Evolutionary conservation across 1,284 basidiomycete species (phyloP), one percentile per base, ranked within the genome.

Genomic region (Agaricales sp.): DNA sequence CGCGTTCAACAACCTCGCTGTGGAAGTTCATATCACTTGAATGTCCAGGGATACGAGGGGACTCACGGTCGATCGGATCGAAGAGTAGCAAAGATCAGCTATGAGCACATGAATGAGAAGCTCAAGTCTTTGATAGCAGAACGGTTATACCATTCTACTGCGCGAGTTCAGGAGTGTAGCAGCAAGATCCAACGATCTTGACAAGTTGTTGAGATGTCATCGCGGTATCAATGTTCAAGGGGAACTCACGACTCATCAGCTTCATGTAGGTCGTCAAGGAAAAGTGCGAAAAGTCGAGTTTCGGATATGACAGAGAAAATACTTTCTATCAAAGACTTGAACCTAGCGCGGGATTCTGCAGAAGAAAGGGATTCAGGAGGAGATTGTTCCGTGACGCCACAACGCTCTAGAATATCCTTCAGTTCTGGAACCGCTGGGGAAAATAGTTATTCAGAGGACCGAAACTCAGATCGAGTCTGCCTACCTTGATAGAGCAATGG

Each of bases 231-330:
- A 47, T 16, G 19, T 16, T n/a, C n/a, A n/a, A n/a, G 16, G 14
- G 46, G 46, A 51, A 67, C 69, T 59, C 52, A 82, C 75, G 80
- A 80, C 52, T 79, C 75, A 56, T 83, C 78, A 4, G 82, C 82
- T 57, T 83, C 81, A 54, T 86, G 82, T 12, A 85, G 60, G 60
- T 85, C 82, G 58, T 86, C 82, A 45, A 85, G 65, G 56, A 84
- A 83, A 43, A 86, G 61, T 0, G 80, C 80, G 54, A 84, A 78
- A 25, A 82, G 61, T 24, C 80, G 68, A 2, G 78, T 82, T 57
- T 84, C 80, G 1, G 82, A 75, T 35, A 85, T 73, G 14, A 82
- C 77, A 2, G 73, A 64, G 53, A 85, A 82, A 26, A 84, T 80
- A 55, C 74, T 78, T 60, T 82, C 79, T 2, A 84, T 77, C 30